Evolutionary conservation across 345 rosid species (phyloP), one percentile per base, ranked within the genome.

Genomic region (Aethionema arabicum): DNA sequence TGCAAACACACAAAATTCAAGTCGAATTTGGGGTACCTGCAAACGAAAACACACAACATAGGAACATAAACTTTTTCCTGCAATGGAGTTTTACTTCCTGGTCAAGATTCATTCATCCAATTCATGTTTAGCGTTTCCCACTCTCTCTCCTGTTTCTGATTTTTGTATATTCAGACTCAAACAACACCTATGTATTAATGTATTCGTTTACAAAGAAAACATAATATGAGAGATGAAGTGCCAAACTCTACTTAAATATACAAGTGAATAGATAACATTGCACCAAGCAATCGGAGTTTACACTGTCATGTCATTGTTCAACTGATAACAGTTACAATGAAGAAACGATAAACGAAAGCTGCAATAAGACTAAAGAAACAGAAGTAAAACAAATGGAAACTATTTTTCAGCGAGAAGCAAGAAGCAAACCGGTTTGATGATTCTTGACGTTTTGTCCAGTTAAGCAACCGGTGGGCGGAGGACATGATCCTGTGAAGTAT

Each of bases 401-500:
- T 48, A 65, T 73, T 72, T 69, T 68, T 49, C 69, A 70, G 67
- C 43, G 30, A n/a, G 59, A 61, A 44, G 73, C 78, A 73, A 65
- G 76, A 74, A 59, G 76, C 77, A 63, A 74, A 67, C 76, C 77
- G 63, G 41, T 59, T 66, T 70, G 73, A 72, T 43, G 60, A 51
- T 37, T 35, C 61, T 72, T 67, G 57, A 10, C 60, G 39, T 13
- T 56, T 47, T 33, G 65, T 67, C 46, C 4, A 53, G 56, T 82
- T 73, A 84, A 47, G 87, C 99, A 72, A 93, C 99, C 0, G 99
- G 95, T 33, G 86, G 97, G 51, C 87, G 95, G 58, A 90, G 96
- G 42, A 90, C 90, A 43, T 93, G 97, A 77, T 93, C 99, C 81
- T 87, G 96, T 8, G 99, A 85, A 61, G 99, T 90, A 72, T 93